Conservation (phyloP, 371 early-diverging fungal genomes). For the Funneliformis caledonium region DNA sequence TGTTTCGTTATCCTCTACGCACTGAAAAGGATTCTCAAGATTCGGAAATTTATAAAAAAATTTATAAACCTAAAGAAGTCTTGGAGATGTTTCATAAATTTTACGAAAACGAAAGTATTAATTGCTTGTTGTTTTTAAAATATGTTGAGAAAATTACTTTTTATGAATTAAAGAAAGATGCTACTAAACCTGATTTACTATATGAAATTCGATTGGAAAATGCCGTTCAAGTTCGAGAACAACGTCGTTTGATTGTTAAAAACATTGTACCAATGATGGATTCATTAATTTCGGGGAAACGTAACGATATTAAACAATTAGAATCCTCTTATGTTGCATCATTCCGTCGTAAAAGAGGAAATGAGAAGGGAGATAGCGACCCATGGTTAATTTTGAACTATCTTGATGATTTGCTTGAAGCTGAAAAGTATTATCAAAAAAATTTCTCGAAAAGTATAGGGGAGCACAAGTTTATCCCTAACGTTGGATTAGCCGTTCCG, state of each 20-base stretch:
- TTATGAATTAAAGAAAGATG: conserved; percentile 42
- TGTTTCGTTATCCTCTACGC: conserved; percentile 48
- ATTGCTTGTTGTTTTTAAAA: conserved; percentile 46
- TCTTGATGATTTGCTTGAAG: conserved; percentile 41
- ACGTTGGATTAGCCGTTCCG: conserved; percentile 46
- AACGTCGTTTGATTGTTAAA: conserved; percentile 29
- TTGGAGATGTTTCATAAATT: not conserved
- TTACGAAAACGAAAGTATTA: conserved; percentile 32
- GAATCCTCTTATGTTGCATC: conserved; percentile 24
- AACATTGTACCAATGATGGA: conserved; percentile 27
- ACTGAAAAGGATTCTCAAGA: not conserved
- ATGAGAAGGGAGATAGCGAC: not conserved
- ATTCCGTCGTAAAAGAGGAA: conserved; percentile 38
- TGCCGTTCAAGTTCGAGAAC: conserved; percentile 35
- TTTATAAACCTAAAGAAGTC: conserved; percentile 42
- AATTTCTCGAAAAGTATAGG: conserved; percentile 38
- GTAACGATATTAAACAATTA: conserved; percentile 19
- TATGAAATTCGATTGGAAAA: conserved; percentile 46
- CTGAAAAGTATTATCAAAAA: conserved; percentile 32
- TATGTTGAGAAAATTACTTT: conserved; percentile 45
- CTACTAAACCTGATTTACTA: conserved; percentile 32
- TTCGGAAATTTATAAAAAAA: conserved; percentile 40
- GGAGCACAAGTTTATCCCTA: conserved; percentile 44
- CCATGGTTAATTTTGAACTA: conserved; percentile 44
- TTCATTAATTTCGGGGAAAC: not conserved